These are phyloP conservation scores for Geranium incanum DNA, from an alignment of 441 rosid genomes.

Conservation along the genomic window DNA sequence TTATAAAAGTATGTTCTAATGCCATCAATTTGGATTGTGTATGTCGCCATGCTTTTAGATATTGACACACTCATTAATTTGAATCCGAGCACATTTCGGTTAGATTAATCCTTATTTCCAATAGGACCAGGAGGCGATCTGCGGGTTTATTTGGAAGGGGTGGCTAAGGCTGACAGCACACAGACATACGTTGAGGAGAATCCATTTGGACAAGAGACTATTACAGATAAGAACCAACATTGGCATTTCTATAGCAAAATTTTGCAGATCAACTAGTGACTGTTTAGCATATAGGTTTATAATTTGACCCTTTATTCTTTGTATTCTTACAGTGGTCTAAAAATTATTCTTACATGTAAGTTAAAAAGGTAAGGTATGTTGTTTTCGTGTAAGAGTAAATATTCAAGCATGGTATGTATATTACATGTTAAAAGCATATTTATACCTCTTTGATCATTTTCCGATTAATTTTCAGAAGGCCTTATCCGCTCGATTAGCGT, in stretches of 20 bases:
- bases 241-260: constrained; percentile 48
- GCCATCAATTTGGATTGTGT: not conserved
- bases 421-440: not conserved
- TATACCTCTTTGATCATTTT: not conserved
- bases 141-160: constrained; percentile 39
- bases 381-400: not conserved
- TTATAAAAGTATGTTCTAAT: too few species aligned
- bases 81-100: not conserved
- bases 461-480: too few species aligned
- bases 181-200: constrained; percentile 44
- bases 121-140: constrained; percentile 56
- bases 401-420: not conserved
- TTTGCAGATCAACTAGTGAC: not conserved
- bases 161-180: constrained; percentile 39
- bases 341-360: not conserved
- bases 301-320: not conserved
- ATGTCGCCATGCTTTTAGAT: not conserved
- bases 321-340: not conserved
- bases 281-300: not conserved
- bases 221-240: constrained; percentile 34
- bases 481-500: too few species aligned
- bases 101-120: not conserved
- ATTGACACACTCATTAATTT: not conserved
- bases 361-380: too few species aligned
- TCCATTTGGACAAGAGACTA: constrained; percentile 55